Base-by-base conservation (phyloP, 192 early-diverging fungal genomes). In the Coemansia guatemalensis region DNA sequence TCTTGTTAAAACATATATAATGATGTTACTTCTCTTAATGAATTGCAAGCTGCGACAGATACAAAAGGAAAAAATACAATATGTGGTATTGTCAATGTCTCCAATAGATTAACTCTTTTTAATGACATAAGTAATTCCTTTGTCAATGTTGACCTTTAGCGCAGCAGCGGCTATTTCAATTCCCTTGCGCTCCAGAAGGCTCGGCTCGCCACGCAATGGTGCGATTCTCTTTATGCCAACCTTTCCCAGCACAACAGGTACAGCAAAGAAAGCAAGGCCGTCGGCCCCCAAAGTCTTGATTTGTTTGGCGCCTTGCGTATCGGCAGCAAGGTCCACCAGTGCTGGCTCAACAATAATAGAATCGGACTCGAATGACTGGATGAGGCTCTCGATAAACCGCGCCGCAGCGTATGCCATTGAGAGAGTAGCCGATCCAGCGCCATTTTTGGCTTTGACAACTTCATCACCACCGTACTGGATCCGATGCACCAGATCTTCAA, bases 401-500 rank as follows among this genome's bases (percentile, higher is more conserved):
- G 93, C 93, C 50, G 87, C 91, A 53, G 91, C 90, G 24, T 82
- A 87, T 33, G 92, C 91, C 93, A 94, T 93, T 35, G 91, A 92
- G 32, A 94, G 82, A 3, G 92, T 93, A 32, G 93, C 92, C 25
- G 88, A 89, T 41, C 91, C 93, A 22, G 86, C 85, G 60, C 96
- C 96, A 81, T 93, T 88, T 87, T 98, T 98, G 72, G 96, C 96
- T 87, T 98, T 92, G 75, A 98, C 96, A 56, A 98, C 95, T 74
- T 98, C 96, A 71, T 98, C 96, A 66, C 96, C 96, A 73, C 95
- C 96, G 69, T 89, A 98, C 83, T 98, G 96, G 64, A 98, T 94
- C 51, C 96, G 92, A 82, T 98, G 65, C 58, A 94, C 96, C 49
- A 98, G 82, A 24, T 78, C 84, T 71, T 95, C 92, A 65, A 90